Base-by-base conservation (phyloP, 805 yeast species). In the Nematodospora valgi region DNA sequence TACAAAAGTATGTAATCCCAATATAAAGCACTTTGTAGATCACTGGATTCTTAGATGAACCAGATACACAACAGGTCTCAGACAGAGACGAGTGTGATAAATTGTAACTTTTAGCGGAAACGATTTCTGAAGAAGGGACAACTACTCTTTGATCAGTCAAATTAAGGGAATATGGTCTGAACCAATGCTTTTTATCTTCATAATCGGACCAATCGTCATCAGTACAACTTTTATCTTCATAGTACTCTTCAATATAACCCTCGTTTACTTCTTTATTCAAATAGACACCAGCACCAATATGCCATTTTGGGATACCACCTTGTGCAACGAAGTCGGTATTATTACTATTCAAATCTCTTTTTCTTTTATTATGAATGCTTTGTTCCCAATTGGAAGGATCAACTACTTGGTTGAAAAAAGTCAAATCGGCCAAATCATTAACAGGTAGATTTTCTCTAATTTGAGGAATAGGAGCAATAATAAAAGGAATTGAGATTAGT, bases 221-320 rank as follows among this genome's bases (percentile, higher is more conserved):
- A n/a, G n/a, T n/a, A 32, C 19, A 11, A 32, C 23, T 32, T 32
- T 32, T 19, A 23, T 26, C 23, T 32, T 19, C 15, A 20, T 6
- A 23, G 13, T 9, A 9, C 14, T 23, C 7, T n/a, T n/a, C n/a
- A n/a, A 14, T 8, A 14, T 34, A 22, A 13, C 37, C 27, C 16
- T 34, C 37, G 13, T 38, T 33, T 5, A 25, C 27, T 26, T 38
- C 43, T 21, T 41, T 41, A 27, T 49, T 46, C 9, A 49, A 37
- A 31, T 43, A 46, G 18, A 49, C 31, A 3, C 56, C 56, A 8
- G 52, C 46, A 30, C 51, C 48, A 20, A 49, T 16, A 19, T 43
- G 35, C 29, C 33, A 38, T 17, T 30, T 35, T 4, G 41, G 41
- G 10, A n/a, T n/a, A 10, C 21, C 4, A 5, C 41, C 41, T 32